phyloP scores from a whole-genome alignment of 148 eudicot genomes.

The Vaccinium myrtillus region DNA sequence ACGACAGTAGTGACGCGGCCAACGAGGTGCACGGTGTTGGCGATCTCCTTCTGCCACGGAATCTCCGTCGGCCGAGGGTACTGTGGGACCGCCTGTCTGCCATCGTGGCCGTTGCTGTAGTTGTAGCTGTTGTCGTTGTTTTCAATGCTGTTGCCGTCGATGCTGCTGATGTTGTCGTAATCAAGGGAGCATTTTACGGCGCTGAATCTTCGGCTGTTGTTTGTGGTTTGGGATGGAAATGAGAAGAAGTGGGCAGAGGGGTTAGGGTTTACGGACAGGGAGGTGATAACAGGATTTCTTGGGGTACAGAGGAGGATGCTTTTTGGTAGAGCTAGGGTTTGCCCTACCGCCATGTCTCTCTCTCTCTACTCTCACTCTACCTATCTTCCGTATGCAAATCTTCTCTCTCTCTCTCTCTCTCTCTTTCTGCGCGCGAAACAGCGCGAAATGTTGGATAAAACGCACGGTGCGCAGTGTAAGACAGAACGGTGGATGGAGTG shows the following conservation, averaged over 20 bases:
- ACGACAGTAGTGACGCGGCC: conserved; percentile 61
- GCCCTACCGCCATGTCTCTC: conserved; percentile 20
- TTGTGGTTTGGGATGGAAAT: conserved; percentile 21
- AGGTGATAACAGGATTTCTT: conserved; percentile 9
- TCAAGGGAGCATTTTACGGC: conserved; percentile 31
- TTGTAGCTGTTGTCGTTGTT: not conserved
- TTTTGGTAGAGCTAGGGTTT: conserved; percentile 12
- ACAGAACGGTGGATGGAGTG: not conserved
- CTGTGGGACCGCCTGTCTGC: conserved; percentile 15
- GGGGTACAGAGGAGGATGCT: conserved; percentile 7
- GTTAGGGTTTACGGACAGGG: not conserved
- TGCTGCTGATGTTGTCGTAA: conserved; percentile 25
- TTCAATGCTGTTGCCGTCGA: conserved; percentile 4
- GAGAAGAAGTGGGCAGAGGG: conserved; percentile 14
- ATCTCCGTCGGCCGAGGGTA: conserved; percentile 62
- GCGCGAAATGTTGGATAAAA: not conserved
- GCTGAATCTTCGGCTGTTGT: conserved; percentile 19
- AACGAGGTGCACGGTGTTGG: conserved; percentile 69
- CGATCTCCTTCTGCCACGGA: conserved; percentile 79
- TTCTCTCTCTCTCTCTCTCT: not conserved
- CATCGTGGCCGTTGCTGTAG: conserved; percentile 15
- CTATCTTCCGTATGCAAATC: too few relatives aligned
- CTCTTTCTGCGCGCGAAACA: conserved; percentile 1
- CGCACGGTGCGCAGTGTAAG: not conserved
- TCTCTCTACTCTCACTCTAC: not conserved